A percentile compares a stretch with the other conserved stretches of the same genome.
Conservation (phyloP, 257 asterid genomes). For the Jacaranda mimosifolia region DNA sequence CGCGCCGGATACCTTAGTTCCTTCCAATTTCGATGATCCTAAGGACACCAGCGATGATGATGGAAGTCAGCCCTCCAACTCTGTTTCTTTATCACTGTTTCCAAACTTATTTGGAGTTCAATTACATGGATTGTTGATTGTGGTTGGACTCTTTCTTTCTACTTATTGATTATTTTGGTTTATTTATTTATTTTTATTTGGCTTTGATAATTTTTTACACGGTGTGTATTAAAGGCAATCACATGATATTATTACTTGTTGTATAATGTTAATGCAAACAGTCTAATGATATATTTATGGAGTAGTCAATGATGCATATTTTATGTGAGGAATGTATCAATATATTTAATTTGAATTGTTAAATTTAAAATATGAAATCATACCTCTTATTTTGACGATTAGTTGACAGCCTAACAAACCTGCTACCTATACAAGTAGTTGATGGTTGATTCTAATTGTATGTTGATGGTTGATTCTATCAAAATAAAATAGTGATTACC, state of each 20-base stretch:
- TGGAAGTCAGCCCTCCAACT: constrained; percentile 50
- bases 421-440: too few species aligned
- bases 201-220: background rate
- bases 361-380: too few species aligned
- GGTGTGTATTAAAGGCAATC: constrained; percentile 26
- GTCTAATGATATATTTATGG: too few species aligned
- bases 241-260: background rate
- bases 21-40: constrained; percentile 75
- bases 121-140: constrained; percentile 38
- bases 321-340: too few species aligned
- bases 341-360: too few species aligned
- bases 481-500: too few species aligned
- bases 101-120: constrained; percentile 43
- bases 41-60: constrained; percentile 56
- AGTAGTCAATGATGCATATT: too few species aligned
- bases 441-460: too few species aligned
- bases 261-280: background rate
- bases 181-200: constrained; percentile 7
- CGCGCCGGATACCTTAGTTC: constrained; percentile 78
- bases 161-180: constrained; percentile 22
- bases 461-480: too few species aligned
- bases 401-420: too few species aligned
- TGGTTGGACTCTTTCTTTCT: constrained; percentile 40
- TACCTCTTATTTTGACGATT: too few species aligned
- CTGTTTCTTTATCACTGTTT: constrained; percentile 35